Evolutionary conservation across 805 yeast genomes (phyloP), one percentile per base, ranked within the genome.

Genomic region (Clavispora phyllophila): DNA sequence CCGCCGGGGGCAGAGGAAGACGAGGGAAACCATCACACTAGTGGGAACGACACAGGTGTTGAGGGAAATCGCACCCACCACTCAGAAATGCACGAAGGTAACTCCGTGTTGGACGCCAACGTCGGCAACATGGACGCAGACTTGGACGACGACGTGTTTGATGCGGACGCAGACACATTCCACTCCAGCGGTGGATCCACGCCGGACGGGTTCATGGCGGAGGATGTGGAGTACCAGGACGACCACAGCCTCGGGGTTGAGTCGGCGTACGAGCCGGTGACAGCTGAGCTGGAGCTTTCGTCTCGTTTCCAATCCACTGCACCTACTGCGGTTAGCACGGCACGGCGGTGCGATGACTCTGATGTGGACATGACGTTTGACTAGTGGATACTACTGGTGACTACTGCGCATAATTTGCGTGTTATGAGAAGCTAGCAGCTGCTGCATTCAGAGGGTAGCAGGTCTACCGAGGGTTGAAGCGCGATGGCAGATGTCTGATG

Each of bases 361-460:
- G 70, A 69, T 40, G 52, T 65, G 43, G 76, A 72, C 46, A 72
- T 73, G 76, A 62, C 71, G 17, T 56, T 73, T 37, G 72, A 59
- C 22, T 44, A 48, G 46, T 46, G 36, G 13, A 13, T 18, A 3
- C 24, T 17, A 33, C 36, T 18, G 24, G 14, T 2, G 18, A 17
- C 36, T 18, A n/a, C n/a, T n/a, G n/a, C n/a, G n/a, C n/a, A n/a
- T n/a, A n/a, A n/a, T n/a, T n/a, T n/a, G n/a, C n/a, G n/a, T n/a
- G n/a, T n/a, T n/a, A n/a, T n/a, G n/a, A n/a, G n/a, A n/a, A n/a
- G n/a, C n/a, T n/a, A n/a, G n/a, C n/a, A n/a, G n/a, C n/a, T n/a
- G n/a, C n/a, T n/a, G n/a, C n/a, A n/a, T n/a, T n/a, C n/a, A n/a
- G n/a, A n/a, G n/a, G n/a, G n/a, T n/a, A n/a, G n/a, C n/a, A n/a